Evolutionary conservation across 2,329 filamentous ascomycete species (phyloP), one percentile per base, ranked within the genome.

Genomic region (Microsporum ferrugineum): DNA sequence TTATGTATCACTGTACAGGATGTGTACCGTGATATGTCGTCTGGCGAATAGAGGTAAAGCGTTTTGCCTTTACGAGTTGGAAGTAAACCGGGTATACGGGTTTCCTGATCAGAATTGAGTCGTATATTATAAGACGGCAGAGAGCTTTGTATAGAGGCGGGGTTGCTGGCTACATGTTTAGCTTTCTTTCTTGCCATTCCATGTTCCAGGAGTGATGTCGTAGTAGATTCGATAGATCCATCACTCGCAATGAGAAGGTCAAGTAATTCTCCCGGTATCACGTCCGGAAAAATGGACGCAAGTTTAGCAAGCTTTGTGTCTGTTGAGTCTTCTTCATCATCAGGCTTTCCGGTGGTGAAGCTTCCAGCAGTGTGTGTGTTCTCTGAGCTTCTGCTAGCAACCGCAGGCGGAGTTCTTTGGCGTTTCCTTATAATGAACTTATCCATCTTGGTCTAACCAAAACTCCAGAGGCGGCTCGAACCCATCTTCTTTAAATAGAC

Each of bases 1-100:
- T 96, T 94, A 73, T 95, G 91, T 60, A 96, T 85, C 65, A 97
- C 88, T 8, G 89, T 91, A 74, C 91, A 96, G 0, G 94, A 91
- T 0, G 92, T 96, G 69, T 95, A 83, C 29, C 83, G 80, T 57
- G 89, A 87, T 53, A 97, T 84, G 67, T 96, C 91, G 43, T 84
- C 79, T 0, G 91, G 88, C 47, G 88, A 84, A 72, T 88, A 97
- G 0, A 97, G 78, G 70, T 92, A 88, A 1, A 97, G 75, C 0
- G 92, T 96, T 66, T 84, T 84, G 10, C 91, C 92, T 70, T 87
- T 95, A 68, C 83, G 87, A 0, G 88, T 85, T 63, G 88, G 74
- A 23, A 36, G 51, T 17, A 55, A n/a, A n/a, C 31, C 31, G 0
- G 81, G 65, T 65, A 78, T 77, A 36, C 7, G 7, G 36, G 10